Conservation (phyloP, 2,329 filamentous ascomycete species). For the Fusarium transvaalense region DNA sequence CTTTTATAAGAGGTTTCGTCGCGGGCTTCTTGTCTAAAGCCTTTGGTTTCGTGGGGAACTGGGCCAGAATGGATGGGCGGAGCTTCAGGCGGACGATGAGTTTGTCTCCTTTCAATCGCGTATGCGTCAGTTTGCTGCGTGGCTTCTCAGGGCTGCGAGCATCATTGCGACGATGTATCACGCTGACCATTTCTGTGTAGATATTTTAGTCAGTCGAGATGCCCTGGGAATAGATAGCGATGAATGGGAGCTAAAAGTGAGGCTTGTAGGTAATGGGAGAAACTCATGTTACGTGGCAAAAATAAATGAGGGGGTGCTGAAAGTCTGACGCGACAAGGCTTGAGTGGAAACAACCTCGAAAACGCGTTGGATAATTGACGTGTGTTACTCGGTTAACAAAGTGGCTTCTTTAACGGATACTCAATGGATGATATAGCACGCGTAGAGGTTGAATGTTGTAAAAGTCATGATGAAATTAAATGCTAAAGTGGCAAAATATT, state of each 20-base stretch:
- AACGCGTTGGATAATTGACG: constrained; percentile 5
- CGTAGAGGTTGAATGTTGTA: not conserved
- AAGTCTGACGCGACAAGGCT: not conserved
- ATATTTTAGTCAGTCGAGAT: too few species aligned
- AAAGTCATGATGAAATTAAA: constrained; percentile 1
- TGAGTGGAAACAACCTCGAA: not conserved
- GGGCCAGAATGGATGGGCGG: constrained; percentile 1
- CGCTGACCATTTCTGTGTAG: not conserved
- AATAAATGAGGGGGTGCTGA: not conserved
- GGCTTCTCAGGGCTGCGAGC: not conserved
- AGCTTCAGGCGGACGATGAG: constrained; percentile 4
- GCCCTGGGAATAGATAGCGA: not conserved
- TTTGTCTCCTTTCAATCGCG: not conserved
- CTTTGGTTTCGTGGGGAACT: not conserved
- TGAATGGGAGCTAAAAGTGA: not conserved
- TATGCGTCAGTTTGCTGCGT: not conserved
- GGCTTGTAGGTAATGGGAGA: not conserved
- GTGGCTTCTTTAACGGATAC: not conserved
- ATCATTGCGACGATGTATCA: not conserved
- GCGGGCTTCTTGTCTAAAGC: not conserved
- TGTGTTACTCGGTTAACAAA: constrained; percentile 12
- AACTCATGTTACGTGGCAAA: constrained; percentile 1
- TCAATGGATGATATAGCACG: not conserved
- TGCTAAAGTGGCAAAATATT: not conserved
- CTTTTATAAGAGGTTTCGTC: not conserved